A percentile compares a stretch with the other conserved stretches of the same genome.
These are phyloP conservation scores for Pichia cactophila DNA, from an alignment of 1,139 yeast genomes.

Conservation along the genomic window DNA sequence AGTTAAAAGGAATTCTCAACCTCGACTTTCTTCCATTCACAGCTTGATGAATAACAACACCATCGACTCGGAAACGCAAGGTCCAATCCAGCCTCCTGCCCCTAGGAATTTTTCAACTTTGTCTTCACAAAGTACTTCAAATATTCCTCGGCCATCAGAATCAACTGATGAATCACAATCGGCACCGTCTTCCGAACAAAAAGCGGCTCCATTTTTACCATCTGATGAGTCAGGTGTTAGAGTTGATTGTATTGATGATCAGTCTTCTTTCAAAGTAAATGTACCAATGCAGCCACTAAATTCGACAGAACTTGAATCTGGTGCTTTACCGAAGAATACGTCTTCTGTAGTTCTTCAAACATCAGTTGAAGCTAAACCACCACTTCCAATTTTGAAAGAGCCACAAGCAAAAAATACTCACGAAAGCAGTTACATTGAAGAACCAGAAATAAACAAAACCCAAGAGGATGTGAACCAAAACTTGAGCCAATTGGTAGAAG, in stretches of 20 bases:
- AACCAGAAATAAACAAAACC: not conserved
- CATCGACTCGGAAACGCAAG: constrained; percentile 5
- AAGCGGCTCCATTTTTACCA: constrained; percentile 3
- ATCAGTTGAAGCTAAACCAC: constrained; percentile 32
- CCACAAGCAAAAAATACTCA: not conserved
- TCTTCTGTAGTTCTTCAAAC: constrained; percentile 35
- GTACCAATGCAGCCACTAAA: not conserved
- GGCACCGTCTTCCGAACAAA: constrained; percentile 6
- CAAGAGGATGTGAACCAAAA: not conserved
- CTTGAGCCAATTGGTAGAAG: constrained; percentile 8
- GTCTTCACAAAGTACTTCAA: not conserved
- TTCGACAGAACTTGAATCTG: not conserved
- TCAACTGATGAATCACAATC: not conserved
- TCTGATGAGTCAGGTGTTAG: constrained; percentile 4
- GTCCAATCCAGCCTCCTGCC: not conserved
- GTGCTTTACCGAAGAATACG: not conserved
- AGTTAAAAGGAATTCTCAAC: constrained; percentile 10
- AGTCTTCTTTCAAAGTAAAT: not conserved
- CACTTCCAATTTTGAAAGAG: constrained; percentile 8
- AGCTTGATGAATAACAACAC: constrained; percentile 29
- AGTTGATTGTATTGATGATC: not conserved
- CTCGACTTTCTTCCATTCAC: constrained; percentile 29
- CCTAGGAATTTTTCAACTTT: no score
- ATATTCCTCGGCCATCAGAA: not conserved
- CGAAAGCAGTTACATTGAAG: not conserved